A percentile compares a stretch with the other conserved stretches of the same genome.
Conservation (phyloP, 257 asterid genomes). For the Linaria vulgaris region DNA sequence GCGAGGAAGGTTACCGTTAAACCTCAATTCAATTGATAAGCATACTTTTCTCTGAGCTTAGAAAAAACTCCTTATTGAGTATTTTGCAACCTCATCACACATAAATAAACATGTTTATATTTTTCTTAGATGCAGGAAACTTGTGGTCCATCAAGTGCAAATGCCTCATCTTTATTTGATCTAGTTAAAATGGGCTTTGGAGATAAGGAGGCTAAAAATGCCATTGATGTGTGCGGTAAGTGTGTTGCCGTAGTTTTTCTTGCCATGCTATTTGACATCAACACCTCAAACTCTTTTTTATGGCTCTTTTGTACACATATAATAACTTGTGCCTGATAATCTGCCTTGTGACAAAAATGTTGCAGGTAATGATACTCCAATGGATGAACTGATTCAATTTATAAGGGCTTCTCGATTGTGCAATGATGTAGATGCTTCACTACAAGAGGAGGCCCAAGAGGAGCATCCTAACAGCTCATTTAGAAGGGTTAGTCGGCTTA, state of each 20-base stretch:
- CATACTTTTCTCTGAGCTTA: too few relatives aligned
- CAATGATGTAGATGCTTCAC: not conserved
- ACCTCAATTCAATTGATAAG: too few relatives aligned
- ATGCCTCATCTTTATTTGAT: not conserved
- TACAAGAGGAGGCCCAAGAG: not conserved
- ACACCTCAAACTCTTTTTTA: not conserved
- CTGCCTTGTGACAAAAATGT: not conserved
- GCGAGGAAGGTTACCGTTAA: too few relatives aligned
- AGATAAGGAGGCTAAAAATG: slow-evolving; percentile 39
- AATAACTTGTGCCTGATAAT: not conserved
- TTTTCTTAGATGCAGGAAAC: slow-evolving; percentile 2
- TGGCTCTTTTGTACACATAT: not conserved
- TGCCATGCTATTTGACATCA: not conserved
- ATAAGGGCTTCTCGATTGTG: not conserved
- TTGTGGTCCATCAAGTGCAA: not conserved
- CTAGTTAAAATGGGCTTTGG: slow-evolving; percentile 48
- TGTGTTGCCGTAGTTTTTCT: not conserved
- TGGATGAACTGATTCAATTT: not conserved
- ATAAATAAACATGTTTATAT: too few relatives aligned
- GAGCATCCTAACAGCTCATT: too few relatives aligned
- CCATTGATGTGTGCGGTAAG: slow-evolving; percentile 57
- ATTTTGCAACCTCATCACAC: too few relatives aligned
- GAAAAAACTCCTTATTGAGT: too few relatives aligned
- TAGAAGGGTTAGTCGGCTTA: not conserved
- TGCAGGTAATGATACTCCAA: not conserved